These are phyloP conservation scores for Venturia pyrina DNA, from an alignment of 2,329 filamentous ascomycete genomes.

Conservation along the genomic window DNA sequence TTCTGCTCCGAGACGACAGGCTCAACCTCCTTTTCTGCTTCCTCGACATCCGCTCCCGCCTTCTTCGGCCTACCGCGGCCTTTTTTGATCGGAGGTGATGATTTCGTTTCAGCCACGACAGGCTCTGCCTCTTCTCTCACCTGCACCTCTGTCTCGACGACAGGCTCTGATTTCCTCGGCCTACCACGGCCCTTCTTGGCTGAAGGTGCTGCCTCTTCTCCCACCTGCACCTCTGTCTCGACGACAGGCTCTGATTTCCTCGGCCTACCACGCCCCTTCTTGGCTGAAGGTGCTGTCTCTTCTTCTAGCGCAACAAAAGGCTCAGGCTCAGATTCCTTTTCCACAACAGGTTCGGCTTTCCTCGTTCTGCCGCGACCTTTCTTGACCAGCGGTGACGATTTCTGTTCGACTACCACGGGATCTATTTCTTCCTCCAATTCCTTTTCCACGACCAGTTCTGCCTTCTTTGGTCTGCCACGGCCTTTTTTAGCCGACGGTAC, in stretches of 20 bases:
- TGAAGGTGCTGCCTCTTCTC: background rate
- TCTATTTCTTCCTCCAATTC: conserved; percentile 15
- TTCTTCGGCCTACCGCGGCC: too few relatives aligned
- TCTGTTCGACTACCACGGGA: background rate
- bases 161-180: background rate
- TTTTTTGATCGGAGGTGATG: too few relatives aligned
- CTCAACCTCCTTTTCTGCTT: too few relatives aligned
- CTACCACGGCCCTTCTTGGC: conserved; percentile 8
- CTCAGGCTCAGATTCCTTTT: background rate
- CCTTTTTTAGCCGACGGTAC: background rate
- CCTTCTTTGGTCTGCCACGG: background rate
- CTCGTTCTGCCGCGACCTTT: conserved; percentile 5
- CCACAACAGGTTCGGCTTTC: background rate
- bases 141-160: background rate
- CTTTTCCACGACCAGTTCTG: background rate
- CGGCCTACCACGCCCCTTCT: conserved; percentile 3
- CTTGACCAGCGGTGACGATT: background rate
- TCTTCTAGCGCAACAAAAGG: too few relatives aligned
- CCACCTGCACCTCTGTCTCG: background rate
- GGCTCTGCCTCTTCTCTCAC: background rate
- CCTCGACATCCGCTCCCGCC: too few relatives aligned
- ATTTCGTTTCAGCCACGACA: too few relatives aligned
- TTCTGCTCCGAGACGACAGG: background rate
- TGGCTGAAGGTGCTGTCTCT: background rate
- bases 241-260: background rate